Conservation (phyloP, 2,329 filamentous ascomycete genomes). For the Waltergamsia citrina region DNA sequence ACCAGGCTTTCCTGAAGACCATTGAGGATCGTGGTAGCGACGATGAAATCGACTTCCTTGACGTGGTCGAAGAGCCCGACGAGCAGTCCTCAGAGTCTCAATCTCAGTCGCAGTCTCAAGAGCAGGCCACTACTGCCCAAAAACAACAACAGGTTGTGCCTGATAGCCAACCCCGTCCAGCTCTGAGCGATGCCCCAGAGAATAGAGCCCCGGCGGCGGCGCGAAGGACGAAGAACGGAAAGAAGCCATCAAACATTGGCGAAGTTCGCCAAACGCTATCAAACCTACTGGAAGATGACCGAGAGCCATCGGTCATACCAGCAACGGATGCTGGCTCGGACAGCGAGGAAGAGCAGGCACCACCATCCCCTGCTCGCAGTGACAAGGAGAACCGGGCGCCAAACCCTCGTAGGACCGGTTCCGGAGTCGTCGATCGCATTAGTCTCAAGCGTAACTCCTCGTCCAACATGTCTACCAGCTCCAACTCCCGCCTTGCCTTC, state of each 20-base stretch:
- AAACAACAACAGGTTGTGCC: slow-evolving; percentile 28
- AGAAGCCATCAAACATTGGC: slow-evolving; percentile 64
- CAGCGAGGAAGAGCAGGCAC: slow-evolving; percentile 19
- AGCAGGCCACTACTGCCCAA: slow-evolving; percentile 10
- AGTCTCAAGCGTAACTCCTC: slow-evolving; percentile 51
- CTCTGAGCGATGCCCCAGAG: slow-evolving; percentile 24
- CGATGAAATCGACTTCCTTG: slow-evolving; percentile 68
- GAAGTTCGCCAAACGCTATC: slow-evolving; percentile 81
- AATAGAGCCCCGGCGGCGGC: slow-evolving; percentile 49
- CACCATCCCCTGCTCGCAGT: slow-evolving; percentile 26
- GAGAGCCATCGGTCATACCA: slow-evolving; percentile 34
- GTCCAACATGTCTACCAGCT: slow-evolving; percentile 14
- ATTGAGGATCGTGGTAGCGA: slow-evolving; percentile 75
- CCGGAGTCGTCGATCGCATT: slow-evolving; percentile 65
- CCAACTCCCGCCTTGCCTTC: slow-evolving; percentile 45
- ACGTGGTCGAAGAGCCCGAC: slow-evolving; percentile 27
- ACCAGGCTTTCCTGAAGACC: slow-evolving; percentile 79
- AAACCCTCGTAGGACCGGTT: slow-evolving; percentile 15
- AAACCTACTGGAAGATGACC: slow-evolving; percentile 66
- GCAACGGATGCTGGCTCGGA: slow-evolving; percentile 27
- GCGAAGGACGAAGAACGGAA: slow-evolving; percentile 51
- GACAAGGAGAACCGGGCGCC: slow-evolving; percentile 36
- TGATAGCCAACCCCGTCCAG: slow-evolving; percentile 39
- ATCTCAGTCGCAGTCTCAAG: slow-evolving; percentile 14
- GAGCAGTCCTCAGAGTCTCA: slow-evolving; percentile 26